Base-by-base conservation (phyloP, 345 rosid species). In the Lepidium aucheri region DNA sequence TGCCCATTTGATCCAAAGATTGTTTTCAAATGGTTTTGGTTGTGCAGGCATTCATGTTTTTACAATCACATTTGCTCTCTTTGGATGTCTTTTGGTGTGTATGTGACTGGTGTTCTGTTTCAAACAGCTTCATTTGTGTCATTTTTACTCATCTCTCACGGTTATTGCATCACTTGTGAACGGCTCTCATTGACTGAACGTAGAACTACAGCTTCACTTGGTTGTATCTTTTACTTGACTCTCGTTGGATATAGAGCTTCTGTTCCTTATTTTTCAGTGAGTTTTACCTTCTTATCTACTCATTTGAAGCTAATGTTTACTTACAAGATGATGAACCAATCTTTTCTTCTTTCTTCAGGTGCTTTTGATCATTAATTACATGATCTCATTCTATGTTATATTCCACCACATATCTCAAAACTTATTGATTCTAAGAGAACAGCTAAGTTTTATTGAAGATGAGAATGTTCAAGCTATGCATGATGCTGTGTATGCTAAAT, bases 11-110 rank as follows among this genome's bases (percentile, higher is more conserved):
- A 13, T 33, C 4, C n/a, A 61, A 20, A 32, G 2, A 62, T 47
- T 43, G n/a, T 34, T 34, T 46, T 47, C 45, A 1, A 51, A 1
- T 8, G 12, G 12, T 60, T 17, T 61, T 53, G 32, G 32, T 49
- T 43, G 43, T 73, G 75, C 83, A 92, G 97, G 95, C 86, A 89
- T 69, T 89, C 97, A 15, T 93, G 98, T 76, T 82, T 89, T 70
- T 77, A 93, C 78, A 82, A 75, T 70, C 85, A 87, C 56, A 76
- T 81, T 50, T 89, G 98, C 74, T 93, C 98, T 24, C 80, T 89
- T 6, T 89, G 98, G 98, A 86, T 89, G 85, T 89, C 98, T 32
- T 93, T 93, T 53, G 98, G 98, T 66, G 93, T 90, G 45, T 93
- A 89, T 66, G 86, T 86, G 51, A 93, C 94, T 13, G 98, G 97